Evolutionary conservation across 2,329 filamentous ascomycete genomes (phyloP).

Genomic region (Botryotinia convoluta): DNA sequence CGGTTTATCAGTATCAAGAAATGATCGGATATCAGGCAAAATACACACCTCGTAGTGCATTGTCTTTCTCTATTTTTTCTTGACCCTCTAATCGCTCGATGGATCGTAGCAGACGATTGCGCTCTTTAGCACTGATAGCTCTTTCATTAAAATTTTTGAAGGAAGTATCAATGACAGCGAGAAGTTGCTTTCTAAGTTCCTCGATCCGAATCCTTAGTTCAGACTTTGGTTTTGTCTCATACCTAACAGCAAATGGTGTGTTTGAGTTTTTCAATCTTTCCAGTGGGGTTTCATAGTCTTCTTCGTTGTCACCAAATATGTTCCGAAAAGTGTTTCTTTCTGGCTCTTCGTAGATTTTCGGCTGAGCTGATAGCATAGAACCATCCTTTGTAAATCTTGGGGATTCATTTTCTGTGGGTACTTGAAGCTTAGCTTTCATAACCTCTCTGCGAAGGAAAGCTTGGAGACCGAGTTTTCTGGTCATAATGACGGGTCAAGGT

Average conservation of each 20-base stretch:
- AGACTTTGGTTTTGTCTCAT: not conserved
- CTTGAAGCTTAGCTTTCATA: conserved; percentile 15
- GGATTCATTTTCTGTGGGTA: not conserved
- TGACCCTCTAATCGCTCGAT: conserved; percentile 20
- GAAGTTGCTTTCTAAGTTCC: conserved; percentile 8
- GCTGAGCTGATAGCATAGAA: not conserved
- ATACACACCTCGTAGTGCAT: conserved; percentile 19
- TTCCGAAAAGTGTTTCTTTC: not conserved
- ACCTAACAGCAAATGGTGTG: not conserved
- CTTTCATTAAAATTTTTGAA: not conserved
- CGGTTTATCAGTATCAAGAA: not conserved
- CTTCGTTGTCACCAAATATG: not conserved
- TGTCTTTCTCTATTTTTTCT: conserved; percentile 12
- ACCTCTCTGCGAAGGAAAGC: conserved; percentile 23
- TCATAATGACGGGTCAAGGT: not conserved
- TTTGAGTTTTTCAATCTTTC: not conserved
- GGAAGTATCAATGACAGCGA: conserved; percentile 3
- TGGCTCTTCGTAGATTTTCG: not conserved
- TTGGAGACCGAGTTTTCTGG: conserved; percentile 7
- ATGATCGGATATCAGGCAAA: not conserved
- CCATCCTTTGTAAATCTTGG: not conserved
- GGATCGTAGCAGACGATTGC: conserved; percentile 3
- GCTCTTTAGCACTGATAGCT: not conserved
- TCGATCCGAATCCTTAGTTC: conserved; percentile 1
- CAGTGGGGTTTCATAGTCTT: conserved; percentile 4